phyloP scores from a whole-genome alignment of 2,329 filamentous ascomycete species.

The Trichoderma simmonsii region DNA sequence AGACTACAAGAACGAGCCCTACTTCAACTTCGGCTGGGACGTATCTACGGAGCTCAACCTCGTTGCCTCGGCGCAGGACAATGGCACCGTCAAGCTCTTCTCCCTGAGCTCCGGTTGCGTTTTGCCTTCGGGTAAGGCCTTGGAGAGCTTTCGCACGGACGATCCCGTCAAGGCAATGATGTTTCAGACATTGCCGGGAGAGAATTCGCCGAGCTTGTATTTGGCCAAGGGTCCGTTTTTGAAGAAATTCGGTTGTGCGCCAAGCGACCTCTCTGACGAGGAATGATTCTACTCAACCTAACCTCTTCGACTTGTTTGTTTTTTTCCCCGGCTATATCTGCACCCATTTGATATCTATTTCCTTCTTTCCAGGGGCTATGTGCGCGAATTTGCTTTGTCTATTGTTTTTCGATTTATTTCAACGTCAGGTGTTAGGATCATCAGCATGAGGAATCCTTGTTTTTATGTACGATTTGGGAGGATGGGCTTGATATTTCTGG shows the following conservation, averaged over 20 bases:
- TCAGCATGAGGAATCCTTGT: not conserved
- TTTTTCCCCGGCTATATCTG: not conserved
- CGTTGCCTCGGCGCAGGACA: constrained; percentile 53
- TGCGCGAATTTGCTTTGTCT: not conserved
- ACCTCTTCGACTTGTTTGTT: not conserved
- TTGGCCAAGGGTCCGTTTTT: constrained; percentile 39
- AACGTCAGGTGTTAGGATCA: not conserved
- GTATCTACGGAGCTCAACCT: constrained; percentile 45
- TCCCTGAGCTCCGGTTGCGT: constrained; percentile 45
- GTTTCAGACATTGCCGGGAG: constrained; percentile 45
- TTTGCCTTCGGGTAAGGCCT: constrained; percentile 27
- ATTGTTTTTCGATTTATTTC: not conserved
- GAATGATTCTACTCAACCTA: not conserved
- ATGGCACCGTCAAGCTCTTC: constrained; percentile 48
- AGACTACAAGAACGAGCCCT: constrained; percentile 48
- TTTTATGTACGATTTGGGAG: not conserved
- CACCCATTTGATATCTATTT: not conserved
- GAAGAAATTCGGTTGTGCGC: constrained; percentile 39
- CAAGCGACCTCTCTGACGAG: not conserved
- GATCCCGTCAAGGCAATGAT: constrained; percentile 42
- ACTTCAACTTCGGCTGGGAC: constrained; percentile 51
- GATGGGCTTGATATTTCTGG: not conserved
- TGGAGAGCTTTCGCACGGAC: constrained; percentile 26
- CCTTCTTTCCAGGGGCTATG: not conserved
- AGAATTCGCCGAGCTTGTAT: constrained; percentile 47